Conservation (phyloP, 352 stramenopile species). For the Phytophthora sp. region DNA sequence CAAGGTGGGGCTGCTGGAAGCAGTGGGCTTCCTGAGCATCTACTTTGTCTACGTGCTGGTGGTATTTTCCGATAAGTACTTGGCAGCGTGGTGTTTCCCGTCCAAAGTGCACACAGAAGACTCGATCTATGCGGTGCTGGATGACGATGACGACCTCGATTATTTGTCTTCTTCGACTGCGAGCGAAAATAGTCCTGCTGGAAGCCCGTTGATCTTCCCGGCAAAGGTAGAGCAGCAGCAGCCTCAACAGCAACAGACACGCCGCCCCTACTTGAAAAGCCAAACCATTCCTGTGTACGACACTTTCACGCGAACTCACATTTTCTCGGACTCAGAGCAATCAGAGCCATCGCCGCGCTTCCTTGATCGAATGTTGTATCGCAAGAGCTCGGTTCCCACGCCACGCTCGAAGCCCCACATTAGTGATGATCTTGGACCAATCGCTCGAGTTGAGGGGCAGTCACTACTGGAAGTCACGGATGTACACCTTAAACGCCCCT, state of each 20-base stretch:
- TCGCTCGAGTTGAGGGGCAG: conserved; percentile 37
- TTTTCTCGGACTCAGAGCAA: conserved; percentile 60
- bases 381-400: conserved; percentile 67
- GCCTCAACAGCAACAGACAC: conserved; percentile 15
- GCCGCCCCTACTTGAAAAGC: conserved; percentile 36
- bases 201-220: conserved; percentile 2
- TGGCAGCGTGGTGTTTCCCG: conserved; percentile 37
- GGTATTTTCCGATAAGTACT: conserved; percentile 68
- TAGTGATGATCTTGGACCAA: conserved; percentile 17
- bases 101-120: conserved; percentile 15
- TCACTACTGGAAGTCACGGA: conserved; percentile 68
- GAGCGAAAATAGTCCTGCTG: conserved; percentile 30
- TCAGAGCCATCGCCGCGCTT: conserved; percentile 57
- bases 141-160: conserved; percentile 43
- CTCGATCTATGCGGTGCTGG: conserved; percentile 20
- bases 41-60: conserved; percentile 66
- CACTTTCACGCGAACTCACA: conserved; percentile 29
- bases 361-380: conserved; percentile 39
- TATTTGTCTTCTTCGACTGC: conserved; percentile 33
- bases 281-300: conserved; percentile 40
- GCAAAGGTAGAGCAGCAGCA: conserved; percentile 3
- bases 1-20: conserved; percentile 63
- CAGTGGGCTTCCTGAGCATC: conserved; percentile 74
- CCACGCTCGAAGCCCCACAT: conserved; percentile 48
- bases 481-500: conserved; percentile 51